These are phyloP conservation scores for Candida loeiensis DNA, from an alignment of 805 yeast genomes.

Conservation along the genomic window DNA sequence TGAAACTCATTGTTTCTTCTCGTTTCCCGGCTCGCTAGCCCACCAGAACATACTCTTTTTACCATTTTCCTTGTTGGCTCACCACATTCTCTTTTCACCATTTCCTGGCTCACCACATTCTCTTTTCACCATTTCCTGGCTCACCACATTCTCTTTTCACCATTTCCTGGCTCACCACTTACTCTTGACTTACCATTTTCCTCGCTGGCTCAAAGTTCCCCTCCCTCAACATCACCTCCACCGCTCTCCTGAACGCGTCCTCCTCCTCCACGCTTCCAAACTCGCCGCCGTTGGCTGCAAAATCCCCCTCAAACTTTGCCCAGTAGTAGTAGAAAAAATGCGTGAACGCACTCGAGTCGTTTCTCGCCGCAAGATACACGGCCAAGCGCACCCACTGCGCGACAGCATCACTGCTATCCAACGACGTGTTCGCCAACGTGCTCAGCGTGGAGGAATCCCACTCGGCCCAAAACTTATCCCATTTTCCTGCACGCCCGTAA, in stretches of 20 bases:
- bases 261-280: slow-evolving; percentile 23
- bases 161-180: background rate
- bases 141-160: background rate
- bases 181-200: background rate
- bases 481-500: slow-evolving; percentile 37
- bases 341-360: slow-evolving; percentile 22
- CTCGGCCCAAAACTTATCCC: slow-evolving; percentile 37
- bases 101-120: too few species aligned
- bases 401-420: slow-evolving; percentile 1
- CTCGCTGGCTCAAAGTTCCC: background rate
- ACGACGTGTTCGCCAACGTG: slow-evolving; percentile 1
- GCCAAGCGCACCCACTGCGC: slow-evolving; percentile 31
- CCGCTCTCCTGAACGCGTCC: slow-evolving; percentile 21
- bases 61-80: too few species aligned
- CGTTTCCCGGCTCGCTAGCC: too few species aligned
- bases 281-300: slow-evolving; percentile 12
- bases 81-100: too few species aligned
- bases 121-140: too few species aligned
- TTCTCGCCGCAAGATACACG: slow-evolving; percentile 29
- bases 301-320: slow-evolving; percentile 27
- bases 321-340: slow-evolving; percentile 31
- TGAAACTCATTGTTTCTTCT: too few species aligned
- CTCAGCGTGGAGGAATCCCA: slow-evolving; percentile 27
- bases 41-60: too few species aligned
- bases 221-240: slow-evolving; percentile 16